Percentiles rank a stretch among this genome's conserved stretches.
These are phyloP conservation scores for Jimgerdemannia flammicorona DNA, from an alignment of 192 early-diverging fungal genomes.

Conservation along the genomic window DNA sequence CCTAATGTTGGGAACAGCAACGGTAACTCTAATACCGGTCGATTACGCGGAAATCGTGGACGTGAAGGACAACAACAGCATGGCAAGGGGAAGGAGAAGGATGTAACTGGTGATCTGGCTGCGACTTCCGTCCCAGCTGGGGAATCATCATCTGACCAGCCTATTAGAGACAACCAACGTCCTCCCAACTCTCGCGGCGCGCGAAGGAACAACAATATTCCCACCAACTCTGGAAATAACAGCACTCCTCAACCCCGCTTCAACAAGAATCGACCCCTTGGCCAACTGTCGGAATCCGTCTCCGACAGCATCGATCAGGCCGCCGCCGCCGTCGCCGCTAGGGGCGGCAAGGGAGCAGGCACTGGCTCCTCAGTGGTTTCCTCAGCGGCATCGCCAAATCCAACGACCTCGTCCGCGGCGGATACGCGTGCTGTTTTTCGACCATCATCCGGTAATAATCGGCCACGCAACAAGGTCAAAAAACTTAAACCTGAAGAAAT, in stretches of 20 bases:
- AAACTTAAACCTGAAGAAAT: slow-evolving; percentile 23
- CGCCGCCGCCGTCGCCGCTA: too few species aligned
- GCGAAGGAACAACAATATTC: neutral
- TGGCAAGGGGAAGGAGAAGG: neutral
- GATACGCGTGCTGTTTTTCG: neutral
- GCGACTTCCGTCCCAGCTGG: neutral
- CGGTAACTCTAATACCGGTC: neutral
- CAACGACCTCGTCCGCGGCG: neutral
- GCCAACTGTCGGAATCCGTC: slow-evolving; percentile 1
- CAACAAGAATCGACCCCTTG: slow-evolving; percentile 3
- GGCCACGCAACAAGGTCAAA: slow-evolving; percentile 2
- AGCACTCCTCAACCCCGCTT: neutral
- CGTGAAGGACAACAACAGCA: neutral
- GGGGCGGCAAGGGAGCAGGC: neutral
- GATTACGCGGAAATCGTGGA: neutral
- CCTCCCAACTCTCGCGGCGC: neutral
- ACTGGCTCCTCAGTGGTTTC: neutral
- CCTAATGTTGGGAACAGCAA: neutral
- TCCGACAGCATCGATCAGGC: neutral
- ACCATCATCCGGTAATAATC: neutral
- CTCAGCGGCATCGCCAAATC: neutral
- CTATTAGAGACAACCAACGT: neutral
- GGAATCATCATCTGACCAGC: neutral
- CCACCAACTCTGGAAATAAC: neutral
- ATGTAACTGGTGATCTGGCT: neutral